These are phyloP conservation scores for Hamigera avellanea DNA, from an alignment of 495 filamentous ascomycete genomes.

Conservation along the genomic window DNA sequence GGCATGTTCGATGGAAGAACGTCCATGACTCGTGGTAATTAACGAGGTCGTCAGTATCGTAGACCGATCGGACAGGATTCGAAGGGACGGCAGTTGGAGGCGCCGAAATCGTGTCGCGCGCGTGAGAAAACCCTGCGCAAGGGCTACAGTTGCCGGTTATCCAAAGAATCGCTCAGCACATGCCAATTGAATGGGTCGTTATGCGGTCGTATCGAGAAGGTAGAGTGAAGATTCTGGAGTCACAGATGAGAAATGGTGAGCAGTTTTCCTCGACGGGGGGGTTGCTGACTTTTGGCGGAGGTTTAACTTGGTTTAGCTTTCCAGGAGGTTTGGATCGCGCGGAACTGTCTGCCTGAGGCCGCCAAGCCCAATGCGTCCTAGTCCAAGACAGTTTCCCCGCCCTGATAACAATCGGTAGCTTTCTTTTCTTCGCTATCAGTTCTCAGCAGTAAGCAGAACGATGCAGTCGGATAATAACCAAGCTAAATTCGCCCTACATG, in stretches of 20 bases:
- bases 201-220: too few relatives aligned
- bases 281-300: background rate
- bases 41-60: background rate
- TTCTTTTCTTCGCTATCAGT: conserved; percentile 1
- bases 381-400: background rate
- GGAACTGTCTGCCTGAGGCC: conserved; percentile 13
- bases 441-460: background rate
- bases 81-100: conserved; percentile 2
- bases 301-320: conserved; percentile 10
- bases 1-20: conserved; percentile 16
- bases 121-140: conserved; percentile 8
- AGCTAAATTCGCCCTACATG: conserved; percentile 74
- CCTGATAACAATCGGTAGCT: conserved; percentile 4
- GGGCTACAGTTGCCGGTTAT: conserved; percentile 3
- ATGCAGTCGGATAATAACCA: conserved; percentile 35
- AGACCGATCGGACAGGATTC: background rate
- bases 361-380: too few relatives aligned
- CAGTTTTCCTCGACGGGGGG: too few relatives aligned
- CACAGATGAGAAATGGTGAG: too few relatives aligned
- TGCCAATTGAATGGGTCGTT: too few relatives aligned
- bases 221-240: too few relatives aligned
- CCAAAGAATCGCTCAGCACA: too few relatives aligned
- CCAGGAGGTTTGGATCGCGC: too few relatives aligned
- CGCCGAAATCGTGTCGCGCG: conserved; percentile 4
- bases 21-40: conserved; percentile 17